Base-by-base conservation (phyloP, 257 asterid genomes). In the Euphrasia confusa region DNA sequence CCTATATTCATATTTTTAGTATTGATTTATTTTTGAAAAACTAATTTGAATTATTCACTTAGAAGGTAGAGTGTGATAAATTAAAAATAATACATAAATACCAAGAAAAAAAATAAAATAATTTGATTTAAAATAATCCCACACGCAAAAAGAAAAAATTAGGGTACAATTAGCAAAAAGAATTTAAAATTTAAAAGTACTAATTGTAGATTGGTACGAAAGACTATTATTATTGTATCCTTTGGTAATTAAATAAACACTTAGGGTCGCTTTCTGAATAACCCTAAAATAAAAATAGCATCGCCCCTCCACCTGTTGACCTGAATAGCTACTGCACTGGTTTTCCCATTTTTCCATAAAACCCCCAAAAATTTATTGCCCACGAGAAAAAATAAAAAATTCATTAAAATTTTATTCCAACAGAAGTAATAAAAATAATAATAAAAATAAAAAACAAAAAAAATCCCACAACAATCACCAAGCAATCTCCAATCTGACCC, bases 311-410 rank as follows among this genome's bases (percentile, higher is more conserved):
- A 13, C 55, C 55, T 49, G 53, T 11, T 47, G 18, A 11, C 15
- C 21, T 49, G 21, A 48, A 48, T 11, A 33, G 37, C 14, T 7
- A 48, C 59, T 63, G 61, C 78, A 73, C 74, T 67, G 40, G 57
- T 67, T 44, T 70, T 65, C 59, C 57, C 54, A 71, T 33, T 56
- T 67, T 63, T 65, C 74, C 65, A 67, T 62, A 62, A 53, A 56
- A n/a, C 7, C 39, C 35, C 66, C 55, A 47, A 24, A 63, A 57
- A 63, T 68, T 63, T 17, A 54, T n/a, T 37, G 5, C 35, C 27
- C 54, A 63, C 42, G 59, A 37, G 26, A 15, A 17, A 49, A 13
- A 13, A 14, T 4, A 30, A 58, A 42, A 24, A 40, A 47, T 12
- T 26, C 55, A 49, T 49, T 44, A 44, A 10, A 44, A 44, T 44